These are phyloP conservation scores for Goffeauzyma gilvescens DNA, from an alignment of 768 basidiomycete genomes.

Conservation along the genomic window DNA sequence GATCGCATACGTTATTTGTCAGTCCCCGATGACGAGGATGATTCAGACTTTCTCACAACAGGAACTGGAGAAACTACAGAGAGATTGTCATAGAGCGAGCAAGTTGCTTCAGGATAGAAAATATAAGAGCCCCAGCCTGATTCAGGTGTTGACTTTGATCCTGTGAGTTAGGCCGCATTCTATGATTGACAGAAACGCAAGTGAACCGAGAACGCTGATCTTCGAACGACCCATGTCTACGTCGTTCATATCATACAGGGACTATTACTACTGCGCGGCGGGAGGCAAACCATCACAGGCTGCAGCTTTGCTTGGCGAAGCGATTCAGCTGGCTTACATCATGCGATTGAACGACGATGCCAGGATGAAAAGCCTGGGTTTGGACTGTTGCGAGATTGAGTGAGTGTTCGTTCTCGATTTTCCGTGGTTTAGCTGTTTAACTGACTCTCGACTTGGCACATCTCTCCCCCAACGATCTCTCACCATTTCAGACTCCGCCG, in stretches of 20 bases:
- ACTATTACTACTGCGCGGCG: slow-evolving; percentile 1
- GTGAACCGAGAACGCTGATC: neutral
- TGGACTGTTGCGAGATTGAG: neutral
- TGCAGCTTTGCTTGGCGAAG: slow-evolving; percentile 8
- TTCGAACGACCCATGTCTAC: neutral
- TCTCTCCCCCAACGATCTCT: no score
- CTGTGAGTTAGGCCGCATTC: slow-evolving; percentile 15
- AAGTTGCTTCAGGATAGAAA: slow-evolving; percentile 20
- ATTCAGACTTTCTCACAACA: slow-evolving; percentile 23
- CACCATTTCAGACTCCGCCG: slow-evolving; percentile 19
- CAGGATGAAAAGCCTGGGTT: slow-evolving; percentile 8
- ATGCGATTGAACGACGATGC: slow-evolving; percentile 3
- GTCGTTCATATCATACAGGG: neutral
- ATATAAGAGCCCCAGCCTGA: slow-evolving; percentile 22
- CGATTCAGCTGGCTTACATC: neutral
- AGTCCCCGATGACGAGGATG: slow-evolving; percentile 20
- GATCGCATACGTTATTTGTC: slow-evolving; percentile 19
- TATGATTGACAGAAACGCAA: no score
- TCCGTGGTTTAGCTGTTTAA: no score
- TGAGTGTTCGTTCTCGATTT: no score
- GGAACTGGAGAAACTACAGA: slow-evolving; percentile 21
- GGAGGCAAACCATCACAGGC: slow-evolving; percentile 24
- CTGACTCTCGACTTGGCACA: no score
- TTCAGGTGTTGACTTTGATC: slow-evolving; percentile 22
- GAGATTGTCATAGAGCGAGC: slow-evolving; percentile 22